Evolutionary conservation across 108 stramenopile species (phyloP), one percentile per base, ranked within the genome.

Genomic region (Cyclotella baltica): DNA sequence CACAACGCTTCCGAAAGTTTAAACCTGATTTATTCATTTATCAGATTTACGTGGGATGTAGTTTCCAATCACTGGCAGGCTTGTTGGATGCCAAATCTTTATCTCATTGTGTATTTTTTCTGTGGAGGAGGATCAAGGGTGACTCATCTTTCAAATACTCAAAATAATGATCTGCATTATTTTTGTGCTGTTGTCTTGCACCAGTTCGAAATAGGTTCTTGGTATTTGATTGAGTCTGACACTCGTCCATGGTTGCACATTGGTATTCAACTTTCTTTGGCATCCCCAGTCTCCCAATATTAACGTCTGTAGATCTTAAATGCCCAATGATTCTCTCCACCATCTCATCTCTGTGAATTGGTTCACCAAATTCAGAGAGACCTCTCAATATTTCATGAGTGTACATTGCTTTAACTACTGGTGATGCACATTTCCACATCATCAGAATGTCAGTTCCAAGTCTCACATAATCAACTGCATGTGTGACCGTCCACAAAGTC

Each of bases 241-340:
- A n/a, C n/a, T n/a, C n/a, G n/a, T n/a, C n/a, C n/a, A 52, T 25
- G 13, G 51, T n/a, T n/a, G 51, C 51, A 52, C 51, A 52, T 20
- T 13, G 19, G n/a, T 19, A 52, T n/a, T 52, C 51, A 19, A 52
- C 4, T n/a, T 20, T 52, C 51, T 52, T 52, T 20, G 51, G 18
- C 51, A 20, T n/a, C 4, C n/a, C n/a, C 4, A n/a, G 4, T 52
- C n/a, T 10, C 4, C n/a, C 11, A n/a, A n/a, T n/a, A 4, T 52
- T 52, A 4, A 10, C 51, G 4, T 4, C 4, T 4, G 4, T 4
- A 20, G 10, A 9, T 4, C 48, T 3, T 10, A 23, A 4, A 57
- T 56, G 27, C 56, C 28, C 35, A 22, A 71, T 57, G 33, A 33
- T 36, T 16, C 5, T 71, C 57, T 71, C 70, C 70, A 71, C 57